A percentile compares a stretch with the other conserved stretches of the same genome.
Conservation (phyloP, 2,329 filamentous ascomycete genomes). For the Pyricularia pennisetigena region DNA sequence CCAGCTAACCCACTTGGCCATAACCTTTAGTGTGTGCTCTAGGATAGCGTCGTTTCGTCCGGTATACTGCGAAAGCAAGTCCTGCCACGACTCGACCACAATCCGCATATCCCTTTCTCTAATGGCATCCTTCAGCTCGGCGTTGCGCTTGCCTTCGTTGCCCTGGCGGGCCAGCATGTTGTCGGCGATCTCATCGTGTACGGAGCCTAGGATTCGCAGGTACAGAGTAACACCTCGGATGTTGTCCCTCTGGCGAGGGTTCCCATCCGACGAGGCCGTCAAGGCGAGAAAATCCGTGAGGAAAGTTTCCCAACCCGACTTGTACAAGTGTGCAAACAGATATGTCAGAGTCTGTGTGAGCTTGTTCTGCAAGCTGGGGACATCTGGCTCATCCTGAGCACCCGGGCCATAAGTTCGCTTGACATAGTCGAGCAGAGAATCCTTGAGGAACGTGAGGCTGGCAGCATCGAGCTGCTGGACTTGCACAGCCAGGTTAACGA, state of each 20-base stretch:
- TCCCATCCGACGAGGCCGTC: slow-evolving; percentile 52
- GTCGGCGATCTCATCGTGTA: slow-evolving; percentile 97
- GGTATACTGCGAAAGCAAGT: slow-evolving; percentile 72
- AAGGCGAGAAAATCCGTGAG: slow-evolving; percentile 81
- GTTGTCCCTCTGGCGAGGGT: slow-evolving; percentile 49
- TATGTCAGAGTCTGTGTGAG: slow-evolving; percentile 92
- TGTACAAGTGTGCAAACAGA: slow-evolving; percentile 82
- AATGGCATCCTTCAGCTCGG: slow-evolving; percentile 82
- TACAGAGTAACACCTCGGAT: slow-evolving; percentile 72
- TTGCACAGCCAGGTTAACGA: slow-evolving; percentile 87
- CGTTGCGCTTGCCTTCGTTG: slow-evolving; percentile 75
- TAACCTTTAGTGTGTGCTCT: slow-evolving; percentile 81
- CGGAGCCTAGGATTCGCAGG: slow-evolving; percentile 74
- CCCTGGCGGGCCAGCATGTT: slow-evolving; percentile 71
- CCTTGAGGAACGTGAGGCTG: slow-evolving; percentile 66
- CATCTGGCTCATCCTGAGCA: slow-evolving; percentile 52
- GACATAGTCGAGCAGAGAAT: slow-evolving; percentile 74
- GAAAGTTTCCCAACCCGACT: slow-evolving; percentile 77
- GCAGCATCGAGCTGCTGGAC: slow-evolving; percentile 64
- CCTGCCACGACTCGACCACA: slow-evolving; percentile 83
- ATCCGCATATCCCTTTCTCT: slow-evolving; percentile 80
- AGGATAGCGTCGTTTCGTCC: slow-evolving; percentile 62
- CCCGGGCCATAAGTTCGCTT: slow-evolving; percentile 57
- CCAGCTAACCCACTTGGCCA: slow-evolving; percentile 98
- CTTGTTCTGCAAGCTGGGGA: slow-evolving; percentile 82